Base-by-base conservation (phyloP, 75 land plant species). In the Ceratopteris richardii region DNA sequence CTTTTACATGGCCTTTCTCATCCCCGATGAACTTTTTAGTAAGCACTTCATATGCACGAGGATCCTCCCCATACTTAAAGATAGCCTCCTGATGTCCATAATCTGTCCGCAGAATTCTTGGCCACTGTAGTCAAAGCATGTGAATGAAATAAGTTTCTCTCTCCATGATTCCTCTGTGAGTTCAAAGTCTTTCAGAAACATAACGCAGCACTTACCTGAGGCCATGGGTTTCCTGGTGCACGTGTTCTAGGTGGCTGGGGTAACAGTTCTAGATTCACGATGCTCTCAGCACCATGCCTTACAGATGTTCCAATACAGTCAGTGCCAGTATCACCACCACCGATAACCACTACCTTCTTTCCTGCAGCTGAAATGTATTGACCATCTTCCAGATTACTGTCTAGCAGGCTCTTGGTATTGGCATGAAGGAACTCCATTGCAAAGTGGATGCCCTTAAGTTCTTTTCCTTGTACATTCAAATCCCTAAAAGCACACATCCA, bases 281-380 rank as follows among this genome's bases (percentile, higher is more conserved):
- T 25, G 53, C 55, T 79, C 12, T 58, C 66, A 69, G 92, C 84
- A 6, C 88, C 99, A 78, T 94, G 99, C 19, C 99, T 65, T 40
- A 94, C 74, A 6, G 99, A 74, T 29, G 99, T 94, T 17, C 79
- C 99, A 30, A 94, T 82, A 62, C 99, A 94, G 61, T 94, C 99
- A 4, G 99, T 94, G 7, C 99, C 99, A 56, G 99, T 95, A 56
- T 95, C 99, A 52, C 99, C 99, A 19, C 99, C 99, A 44, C 99
- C 97, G 62, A 95, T 95, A 4, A 95, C 97, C 9, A 95, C 86
- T 57, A 90, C 93, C 66, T 74, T 82, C 80, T 95, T 95, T 20
- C 84, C 99, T 71, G 85, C 82, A 12, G 99, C 99, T 59, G 96
- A 90, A 11, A 95, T 90, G 72, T 79, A 95, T 1, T 87, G 82